These are phyloP conservation scores for Fusarium fracticaudum DNA, from an alignment of 2,329 filamentous ascomycete genomes.

Conservation along the genomic window DNA sequence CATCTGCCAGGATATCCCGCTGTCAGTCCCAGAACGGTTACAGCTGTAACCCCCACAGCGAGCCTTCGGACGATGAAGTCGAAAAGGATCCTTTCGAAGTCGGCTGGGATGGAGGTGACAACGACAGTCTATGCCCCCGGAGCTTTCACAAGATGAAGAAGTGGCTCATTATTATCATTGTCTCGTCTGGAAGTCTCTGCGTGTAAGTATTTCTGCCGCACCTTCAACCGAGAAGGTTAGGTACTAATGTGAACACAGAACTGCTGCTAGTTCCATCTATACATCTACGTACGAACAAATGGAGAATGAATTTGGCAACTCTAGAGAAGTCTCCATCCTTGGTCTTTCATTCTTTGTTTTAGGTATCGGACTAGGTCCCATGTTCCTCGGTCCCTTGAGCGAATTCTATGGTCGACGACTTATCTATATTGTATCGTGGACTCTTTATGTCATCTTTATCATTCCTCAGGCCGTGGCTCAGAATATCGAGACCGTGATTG, in stretches of 20 bases:
- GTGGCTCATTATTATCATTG: conserved; percentile 81
- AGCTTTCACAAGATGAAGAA: conserved; percentile 73
- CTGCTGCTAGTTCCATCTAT: conserved; percentile 88
- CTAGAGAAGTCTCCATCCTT: conserved; percentile 77
- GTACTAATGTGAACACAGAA: conserved; percentile 58
- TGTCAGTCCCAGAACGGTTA: conserved; percentile 57
- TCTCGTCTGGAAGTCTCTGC: conserved; percentile 79
- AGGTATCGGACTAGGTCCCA: conserved; percentile 72
- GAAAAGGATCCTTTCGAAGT: conserved; percentile 71
- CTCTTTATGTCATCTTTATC: conserved; percentile 80
- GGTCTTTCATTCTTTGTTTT: conserved; percentile 86
- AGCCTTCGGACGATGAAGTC: background rate
- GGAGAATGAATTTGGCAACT: conserved; percentile 76
- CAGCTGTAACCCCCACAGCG: conserved; percentile 45
- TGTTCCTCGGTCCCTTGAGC: conserved; percentile 70
- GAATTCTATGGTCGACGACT: conserved; percentile 86
- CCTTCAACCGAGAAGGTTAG: background rate
- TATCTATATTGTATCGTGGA: conserved; percentile 81
- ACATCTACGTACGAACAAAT: conserved; percentile 84
- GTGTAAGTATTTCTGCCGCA: conserved; percentile 71
- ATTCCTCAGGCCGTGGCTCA: conserved; percentile 83
- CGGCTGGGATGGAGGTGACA: conserved; percentile 74
- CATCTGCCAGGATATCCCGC: conserved; percentile 31
- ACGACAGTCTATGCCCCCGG: conserved; percentile 78
- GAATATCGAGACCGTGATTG: conserved; percentile 83